phyloP scores from a whole-genome alignment of 169 alveolate genomes.

The Plasmodium coatneyi region DNA sequence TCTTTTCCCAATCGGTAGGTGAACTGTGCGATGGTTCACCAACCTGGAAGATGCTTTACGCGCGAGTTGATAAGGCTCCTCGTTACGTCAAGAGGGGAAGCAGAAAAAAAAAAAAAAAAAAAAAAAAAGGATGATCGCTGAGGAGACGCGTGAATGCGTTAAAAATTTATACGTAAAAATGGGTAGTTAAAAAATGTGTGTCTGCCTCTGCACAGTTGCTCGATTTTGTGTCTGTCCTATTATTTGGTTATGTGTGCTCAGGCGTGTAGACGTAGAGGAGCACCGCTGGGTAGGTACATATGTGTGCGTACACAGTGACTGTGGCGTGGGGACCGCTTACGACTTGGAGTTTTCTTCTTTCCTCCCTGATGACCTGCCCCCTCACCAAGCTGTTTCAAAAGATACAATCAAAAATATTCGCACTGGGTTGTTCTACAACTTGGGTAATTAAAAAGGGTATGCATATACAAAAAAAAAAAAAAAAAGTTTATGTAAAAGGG shows the following conservation, averaged over 20 bases:
- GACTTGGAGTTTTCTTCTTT: background rate
- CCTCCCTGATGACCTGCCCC: background rate
- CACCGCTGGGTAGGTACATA: background rate
- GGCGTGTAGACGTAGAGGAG: background rate
- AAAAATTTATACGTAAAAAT: too few relatives aligned
- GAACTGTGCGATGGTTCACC: background rate
- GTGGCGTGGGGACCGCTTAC: background rate
- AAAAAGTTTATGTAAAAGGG: too few relatives aligned
- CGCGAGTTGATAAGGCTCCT: background rate
- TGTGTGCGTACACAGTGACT: background rate
- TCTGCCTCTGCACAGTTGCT: background rate
- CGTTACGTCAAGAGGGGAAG: background rate
- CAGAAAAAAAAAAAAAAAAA: too few relatives aligned
- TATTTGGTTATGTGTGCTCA: background rate
- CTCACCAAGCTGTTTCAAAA: background rate
- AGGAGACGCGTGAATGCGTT: background rate
- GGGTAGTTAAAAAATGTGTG: background rate
- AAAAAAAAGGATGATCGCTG: background rate
- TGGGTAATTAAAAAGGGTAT: background rate
- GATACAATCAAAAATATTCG: background rate
- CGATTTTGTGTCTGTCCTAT: background rate
- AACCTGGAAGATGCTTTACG: background rate
- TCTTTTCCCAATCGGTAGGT: background rate
- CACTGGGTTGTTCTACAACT: background rate
- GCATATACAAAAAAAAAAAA: background rate